A percentile compares a stretch with the other conserved stretches of the same genome.
Evolutionary conservation across 106 monocot species (phyloP).

Genomic region (Gastrodia elata): DNA sequence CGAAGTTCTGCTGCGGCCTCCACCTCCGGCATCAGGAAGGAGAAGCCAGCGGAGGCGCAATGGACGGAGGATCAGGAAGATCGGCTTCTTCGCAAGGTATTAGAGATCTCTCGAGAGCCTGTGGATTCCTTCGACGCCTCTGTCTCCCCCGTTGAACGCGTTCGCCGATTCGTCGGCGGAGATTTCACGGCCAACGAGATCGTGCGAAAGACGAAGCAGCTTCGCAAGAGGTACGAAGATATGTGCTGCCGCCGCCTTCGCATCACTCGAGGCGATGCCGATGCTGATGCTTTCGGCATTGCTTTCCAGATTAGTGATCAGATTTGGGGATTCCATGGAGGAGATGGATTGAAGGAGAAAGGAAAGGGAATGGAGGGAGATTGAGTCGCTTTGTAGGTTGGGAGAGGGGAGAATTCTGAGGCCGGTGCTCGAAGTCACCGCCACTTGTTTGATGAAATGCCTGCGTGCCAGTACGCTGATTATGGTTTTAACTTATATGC

Average conservation of each 20-base stretch:
- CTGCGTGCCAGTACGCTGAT: not conserved
- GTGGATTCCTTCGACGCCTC: not conserved
- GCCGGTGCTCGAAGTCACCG: not conserved
- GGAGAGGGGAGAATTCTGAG: not conserved
- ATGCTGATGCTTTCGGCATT: not conserved
- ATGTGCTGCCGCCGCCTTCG: not conserved
- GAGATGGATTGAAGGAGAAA: not conserved
- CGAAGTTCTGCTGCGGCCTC: not conserved
- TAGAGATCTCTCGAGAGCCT: not conserved
- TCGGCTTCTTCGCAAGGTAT: not conserved
- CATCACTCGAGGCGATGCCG: not conserved
- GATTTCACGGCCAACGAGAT: not conserved
- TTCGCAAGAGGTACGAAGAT: not conserved
- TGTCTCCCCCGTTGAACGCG: not conserved
- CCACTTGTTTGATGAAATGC: conserved; percentile 8
- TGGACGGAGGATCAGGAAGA: not conserved
- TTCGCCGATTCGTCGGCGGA: not conserved
- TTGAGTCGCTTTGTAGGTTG: not conserved
- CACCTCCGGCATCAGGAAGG: not conserved
- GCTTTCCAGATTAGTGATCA: not conserved
- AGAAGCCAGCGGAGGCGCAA: not conserved
- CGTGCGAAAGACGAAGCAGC: not conserved
- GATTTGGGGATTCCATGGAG: not conserved
- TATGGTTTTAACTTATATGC: too few relatives aligned
- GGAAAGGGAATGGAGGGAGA: not conserved